Base-by-base conservation (phyloP, 495 filamentous ascomycete genomes). In the Coniosporium apollinis region DNA sequence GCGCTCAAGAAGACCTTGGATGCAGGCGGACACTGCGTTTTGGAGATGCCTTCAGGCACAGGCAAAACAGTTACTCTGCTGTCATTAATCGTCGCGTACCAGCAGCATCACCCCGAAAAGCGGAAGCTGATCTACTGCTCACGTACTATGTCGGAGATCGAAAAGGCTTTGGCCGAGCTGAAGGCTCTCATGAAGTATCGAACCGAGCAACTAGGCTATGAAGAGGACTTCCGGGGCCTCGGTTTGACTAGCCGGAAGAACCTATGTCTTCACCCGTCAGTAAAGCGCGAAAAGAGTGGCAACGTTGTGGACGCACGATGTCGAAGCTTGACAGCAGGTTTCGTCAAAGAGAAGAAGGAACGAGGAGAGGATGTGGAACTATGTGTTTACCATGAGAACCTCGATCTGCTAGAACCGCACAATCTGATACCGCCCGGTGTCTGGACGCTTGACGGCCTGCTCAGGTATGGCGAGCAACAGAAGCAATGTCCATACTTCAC, bases 31-130 rank as follows among this genome's bases (percentile, higher is more conserved):
- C 83, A 96, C 61, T 91, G 85, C 59, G 86, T 99, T n/a, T 62
- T 99, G 50, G 89, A 99, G 60, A 99, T 99, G 89, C 89, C 89
- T 63, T 99, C 89, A 36, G 89, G 89, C n/a, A 99, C 89, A 19
- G 89, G 89, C 33, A 99, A 99, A 64, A 99, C 89, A 0, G 80
- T 99, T 15, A 93, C 89, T 2, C 66, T 99, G 0, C 66, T 99
- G 17, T 94, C 89, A 0, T 66, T 99, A 44, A 99, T 99, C 44
- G 74, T 99, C 31, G 85, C 89, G 33, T 96, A 96, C 48, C 91
- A 96, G 55, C 76, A 83, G 51, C 76, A 84, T 50, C 85, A 83
- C 40, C 78, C 83, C 3, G 82, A 89, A 52, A 79, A 87, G 42
- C 65, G 89, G 25, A 96, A 96, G 56, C 71, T 99, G 34, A 94